These are phyloP conservation scores for Golubevia pallescens DNA, from an alignment of 1,284 basidiomycete species.

Conservation along the genomic window DNA sequence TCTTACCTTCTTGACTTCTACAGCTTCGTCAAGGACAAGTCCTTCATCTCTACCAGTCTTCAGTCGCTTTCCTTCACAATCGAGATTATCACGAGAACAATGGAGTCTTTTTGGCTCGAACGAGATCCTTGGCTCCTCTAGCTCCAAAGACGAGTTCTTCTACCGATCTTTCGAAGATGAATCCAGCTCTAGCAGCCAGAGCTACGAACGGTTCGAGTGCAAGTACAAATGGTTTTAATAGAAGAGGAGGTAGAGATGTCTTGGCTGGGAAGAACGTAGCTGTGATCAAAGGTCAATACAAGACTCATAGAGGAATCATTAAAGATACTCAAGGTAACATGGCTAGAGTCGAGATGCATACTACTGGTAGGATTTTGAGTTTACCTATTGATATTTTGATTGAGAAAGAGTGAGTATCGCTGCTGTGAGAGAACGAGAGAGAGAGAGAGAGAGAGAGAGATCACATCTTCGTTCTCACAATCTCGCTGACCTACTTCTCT, in stretches of 20 bases:
- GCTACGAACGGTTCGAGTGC: slow-evolving; percentile 11
- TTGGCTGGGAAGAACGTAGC: slow-evolving; percentile 55
- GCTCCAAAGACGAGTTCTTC: slow-evolving; percentile 37
- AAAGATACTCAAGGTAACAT: slow-evolving; percentile 58
- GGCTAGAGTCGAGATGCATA: slow-evolving; percentile 61
- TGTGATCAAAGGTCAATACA: slow-evolving; percentile 59
- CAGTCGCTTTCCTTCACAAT: slow-evolving; percentile 56
- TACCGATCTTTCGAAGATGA: slow-evolving; percentile 52
- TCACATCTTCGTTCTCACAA: no score
- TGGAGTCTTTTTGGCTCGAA: slow-evolving; percentile 54
- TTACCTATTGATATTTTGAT: slow-evolving; percentile 49
- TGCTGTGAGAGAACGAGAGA: neutral
- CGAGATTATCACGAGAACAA: slow-evolving; percentile 58
- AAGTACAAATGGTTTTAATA: slow-evolving; percentile 10
- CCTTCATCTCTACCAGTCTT: slow-evolving; percentile 59
- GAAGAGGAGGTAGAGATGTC: slow-evolving; percentile 25
- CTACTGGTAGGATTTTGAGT: slow-evolving; percentile 56
- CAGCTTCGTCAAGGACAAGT: slow-evolving; percentile 52
- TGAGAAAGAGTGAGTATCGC: slow-evolving; percentile 38
- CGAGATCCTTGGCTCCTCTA: slow-evolving; percentile 49
- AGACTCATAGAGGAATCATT: slow-evolving; percentile 62
- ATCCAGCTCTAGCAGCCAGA: slow-evolving; percentile 43
- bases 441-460: no score
- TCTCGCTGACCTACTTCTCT: neutral
- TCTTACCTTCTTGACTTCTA: neutral